Conservation (phyloP, 176 grass and related monocot genomes). For the Bonia amplexicaulis region DNA sequence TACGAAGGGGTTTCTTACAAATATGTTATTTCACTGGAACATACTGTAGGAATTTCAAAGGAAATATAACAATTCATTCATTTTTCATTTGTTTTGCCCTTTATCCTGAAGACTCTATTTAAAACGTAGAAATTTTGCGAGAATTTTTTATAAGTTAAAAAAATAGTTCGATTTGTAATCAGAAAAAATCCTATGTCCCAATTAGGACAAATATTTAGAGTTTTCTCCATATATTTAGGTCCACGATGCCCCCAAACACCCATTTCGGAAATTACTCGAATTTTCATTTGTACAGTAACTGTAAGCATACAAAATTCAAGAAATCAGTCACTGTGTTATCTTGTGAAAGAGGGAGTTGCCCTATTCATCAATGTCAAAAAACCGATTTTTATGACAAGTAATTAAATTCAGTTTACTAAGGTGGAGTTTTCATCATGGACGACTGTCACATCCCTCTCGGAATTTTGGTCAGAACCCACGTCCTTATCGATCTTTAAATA, state of each 20-base stretch:
- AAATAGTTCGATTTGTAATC: too few species aligned
- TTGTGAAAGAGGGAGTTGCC: neutral
- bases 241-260: neutral
- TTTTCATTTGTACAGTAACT: too few species aligned
- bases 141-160: neutral
- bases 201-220: too few species aligned
- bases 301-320: neutral
- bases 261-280: neutral
- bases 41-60: neutral
- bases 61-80: neutral
- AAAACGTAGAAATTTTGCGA: accelerated
- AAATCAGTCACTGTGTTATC: neutral
- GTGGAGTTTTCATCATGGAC: neutral
- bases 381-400: neutral
- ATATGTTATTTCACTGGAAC: neutral
- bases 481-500: neutral
- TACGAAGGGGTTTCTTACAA: neutral
- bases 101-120: neutral
- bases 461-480: neutral
- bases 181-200: neutral
- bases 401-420: neutral
- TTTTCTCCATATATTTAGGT: neutral
- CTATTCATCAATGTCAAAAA: neutral
- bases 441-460: neutral
- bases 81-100: neutral